Evolutionary conservation across 164 flowering plant genomes (phyloP), one percentile per base, ranked within the genome.

Genomic region (Chloranthus sessilifolius): DNA sequence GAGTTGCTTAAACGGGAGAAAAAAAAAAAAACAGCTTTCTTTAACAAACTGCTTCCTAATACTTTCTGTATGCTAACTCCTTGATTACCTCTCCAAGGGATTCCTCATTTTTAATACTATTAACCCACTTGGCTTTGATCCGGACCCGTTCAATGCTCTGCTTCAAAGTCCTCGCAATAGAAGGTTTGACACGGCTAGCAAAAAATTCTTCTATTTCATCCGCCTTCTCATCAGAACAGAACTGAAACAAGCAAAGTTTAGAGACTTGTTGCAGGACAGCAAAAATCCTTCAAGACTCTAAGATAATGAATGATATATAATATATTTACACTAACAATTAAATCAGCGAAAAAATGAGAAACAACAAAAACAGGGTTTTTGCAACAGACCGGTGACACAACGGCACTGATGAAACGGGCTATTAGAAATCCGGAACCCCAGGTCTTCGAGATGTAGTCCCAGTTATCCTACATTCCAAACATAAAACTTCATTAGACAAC

Each of bases 81-180:
- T 62, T 59, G 30, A 83, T 71, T 8, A 72, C 70, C n/a, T 72
- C 73, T 0, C 73, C 71, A 10, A 92, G 81, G 60, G 66, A 44
- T n/a, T 73, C 50, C 61, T 92, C 99, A 11, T 63, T 64, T 60
- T 57, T 67, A 55, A 88, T 47, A 63, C 76, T 78, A 44, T 77
- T 61, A 31, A 82, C 83, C 95, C 97, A 94, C 14, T 68, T 75
- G 4, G 92, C 75, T 36, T 94, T 84, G 43, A 94, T 84, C 43
- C 75, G 72, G 24, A 89, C 79, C 31, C 77, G 69, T 69, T 94
- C 99, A 7, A 94, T 44, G 71, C 99, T 88, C 71, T 94, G 99
- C 81, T 77, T 94, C 80, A 94, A 60, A 20, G 96, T 94, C 71
- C 95, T 84, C 2, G 83, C 69, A 5, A 94, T 78, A 10, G 77